phyloP scores from a whole-genome alignment of 768 basidiomycete species.

The Leccinum obscurum region DNA sequence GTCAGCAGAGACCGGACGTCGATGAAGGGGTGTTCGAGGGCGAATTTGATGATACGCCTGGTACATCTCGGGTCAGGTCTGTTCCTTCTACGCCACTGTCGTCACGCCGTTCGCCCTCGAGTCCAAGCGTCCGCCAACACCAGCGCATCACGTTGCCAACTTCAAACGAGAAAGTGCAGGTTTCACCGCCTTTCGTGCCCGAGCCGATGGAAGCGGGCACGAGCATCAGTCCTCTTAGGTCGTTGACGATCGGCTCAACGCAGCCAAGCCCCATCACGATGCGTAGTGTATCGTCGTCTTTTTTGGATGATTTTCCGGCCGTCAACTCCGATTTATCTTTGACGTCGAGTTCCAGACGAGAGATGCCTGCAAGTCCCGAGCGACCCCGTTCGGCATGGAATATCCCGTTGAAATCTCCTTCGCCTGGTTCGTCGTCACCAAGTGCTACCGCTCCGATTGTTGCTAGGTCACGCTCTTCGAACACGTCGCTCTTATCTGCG shows the following conservation, averaged over 20 bases:
- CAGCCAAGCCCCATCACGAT: constrained; percentile 12
- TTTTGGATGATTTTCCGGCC: constrained; percentile 34
- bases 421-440: constrained; percentile 20
- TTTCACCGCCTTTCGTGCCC: constrained; percentile 48
- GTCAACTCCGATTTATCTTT: constrained; percentile 34
- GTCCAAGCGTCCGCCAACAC: constrained; percentile 28
- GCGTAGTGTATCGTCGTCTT: constrained; percentile 21
- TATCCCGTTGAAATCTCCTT: constrained; percentile 35
- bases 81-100: constrained; percentile 8
- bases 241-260: constrained; percentile 5
- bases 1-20: constrained; percentile 13
- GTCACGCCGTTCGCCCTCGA: constrained; percentile 19
- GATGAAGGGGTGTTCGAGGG: constrained; percentile 61
- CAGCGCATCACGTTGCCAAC: constrained; percentile 26
- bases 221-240: constrained; percentile 30
- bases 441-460: constrained; percentile 9
- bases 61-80: constrained; percentile 11
- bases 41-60: constrained; percentile 36
- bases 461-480: constrained; percentile 7
- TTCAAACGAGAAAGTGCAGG: constrained; percentile 55
- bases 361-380: constrained; percentile 16
- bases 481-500: constrained; percentile 17
- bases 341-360: constrained; percentile 22
- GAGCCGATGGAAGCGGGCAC: constrained; percentile 59
- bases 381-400: constrained; percentile 39